A percentile compares a stretch with the other conserved stretches of the same genome.
Conservation (phyloP, 75 land plant genomes). For the Picea glauca region DNA sequence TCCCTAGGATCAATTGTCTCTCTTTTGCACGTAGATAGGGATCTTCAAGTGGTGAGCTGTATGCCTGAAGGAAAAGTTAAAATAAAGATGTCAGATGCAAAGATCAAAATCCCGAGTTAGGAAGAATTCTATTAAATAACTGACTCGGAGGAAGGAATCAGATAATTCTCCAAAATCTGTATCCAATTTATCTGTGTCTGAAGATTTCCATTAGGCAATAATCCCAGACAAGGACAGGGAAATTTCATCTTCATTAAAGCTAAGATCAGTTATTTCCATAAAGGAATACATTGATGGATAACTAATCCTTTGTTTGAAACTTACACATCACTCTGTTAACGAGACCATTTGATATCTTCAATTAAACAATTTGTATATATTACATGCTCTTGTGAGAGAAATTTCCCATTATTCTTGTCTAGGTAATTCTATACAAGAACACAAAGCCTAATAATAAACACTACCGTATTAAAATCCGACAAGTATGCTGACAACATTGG, state of each 20-base stretch:
- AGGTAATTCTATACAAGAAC: not conserved
- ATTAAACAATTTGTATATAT: not conserved
- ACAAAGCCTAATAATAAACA: not conserved
- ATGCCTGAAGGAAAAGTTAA: constrained; percentile 44
- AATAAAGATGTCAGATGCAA: not conserved
- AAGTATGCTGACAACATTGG: not conserved
- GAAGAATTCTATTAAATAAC: not conserved
- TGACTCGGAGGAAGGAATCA: not conserved
- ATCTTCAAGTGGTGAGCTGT: constrained; percentile 90
- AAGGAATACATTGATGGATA: not conserved
- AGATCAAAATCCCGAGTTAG: not conserved
- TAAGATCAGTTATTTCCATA: not conserved
- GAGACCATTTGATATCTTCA: not conserved
- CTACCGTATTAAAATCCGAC: not conserved
- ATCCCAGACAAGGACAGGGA: not conserved
- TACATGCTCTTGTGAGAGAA: not conserved
- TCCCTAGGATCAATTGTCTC: constrained; percentile 61
- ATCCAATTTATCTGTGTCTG: not conserved
- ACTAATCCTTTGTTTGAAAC: not conserved
- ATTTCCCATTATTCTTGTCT: not conserved
- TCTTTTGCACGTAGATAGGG: constrained; percentile 60
- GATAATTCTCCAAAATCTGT: not conserved
- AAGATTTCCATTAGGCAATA: not conserved
- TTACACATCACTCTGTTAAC: not conserved
- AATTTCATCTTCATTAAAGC: not conserved